A percentile compares a stretch with the other conserved stretches of the same genome.
These are phyloP conservation scores for Sporisorium sorghi DNA, from an alignment of 1,284 basidiomycete genomes.

Conservation along the genomic window DNA sequence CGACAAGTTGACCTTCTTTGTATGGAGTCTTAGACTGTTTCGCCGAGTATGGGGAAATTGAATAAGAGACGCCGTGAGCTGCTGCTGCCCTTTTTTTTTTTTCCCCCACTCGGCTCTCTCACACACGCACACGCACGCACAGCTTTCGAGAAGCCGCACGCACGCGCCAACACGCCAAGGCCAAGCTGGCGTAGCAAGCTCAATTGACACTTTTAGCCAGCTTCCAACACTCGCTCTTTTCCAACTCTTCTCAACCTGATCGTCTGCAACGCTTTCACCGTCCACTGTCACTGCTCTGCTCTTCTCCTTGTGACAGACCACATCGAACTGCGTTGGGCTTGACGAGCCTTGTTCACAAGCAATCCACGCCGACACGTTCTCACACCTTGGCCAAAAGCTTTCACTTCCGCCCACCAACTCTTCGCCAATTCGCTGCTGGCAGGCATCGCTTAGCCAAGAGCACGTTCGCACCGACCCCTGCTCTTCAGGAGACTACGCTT, in stretches of 20 bases:
- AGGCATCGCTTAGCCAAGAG: too few species aligned
- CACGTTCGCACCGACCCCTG: neutral
- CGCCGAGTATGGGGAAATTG: neutral
- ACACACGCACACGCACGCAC: slow-evolving; percentile 11
- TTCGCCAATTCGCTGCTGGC: neutral
- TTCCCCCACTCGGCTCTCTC: neutral
- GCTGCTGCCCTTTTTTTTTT: neutral
- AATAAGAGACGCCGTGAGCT: neutral
- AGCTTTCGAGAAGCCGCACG: neutral
- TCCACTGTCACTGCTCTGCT: too few species aligned
- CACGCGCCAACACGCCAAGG: slow-evolving; percentile 7
- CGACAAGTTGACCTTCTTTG: neutral
- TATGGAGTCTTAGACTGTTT: slow-evolving; percentile 1
- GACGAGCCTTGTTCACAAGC: too few species aligned
- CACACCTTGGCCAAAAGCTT: neutral
- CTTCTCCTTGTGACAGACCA: neutral
- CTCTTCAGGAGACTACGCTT: neutral
- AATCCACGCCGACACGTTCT: slow-evolving; percentile 5
- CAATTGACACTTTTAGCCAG: neutral
- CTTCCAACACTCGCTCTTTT: neutral
- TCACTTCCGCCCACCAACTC: neutral
- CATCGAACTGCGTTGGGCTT: neutral
- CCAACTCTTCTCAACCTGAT: too few species aligned
- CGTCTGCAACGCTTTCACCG: too few species aligned
- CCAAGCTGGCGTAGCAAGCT: neutral